phyloP scores from a whole-genome alignment of 1,284 basidiomycete species.

The Ganoderma sp. region DNA sequence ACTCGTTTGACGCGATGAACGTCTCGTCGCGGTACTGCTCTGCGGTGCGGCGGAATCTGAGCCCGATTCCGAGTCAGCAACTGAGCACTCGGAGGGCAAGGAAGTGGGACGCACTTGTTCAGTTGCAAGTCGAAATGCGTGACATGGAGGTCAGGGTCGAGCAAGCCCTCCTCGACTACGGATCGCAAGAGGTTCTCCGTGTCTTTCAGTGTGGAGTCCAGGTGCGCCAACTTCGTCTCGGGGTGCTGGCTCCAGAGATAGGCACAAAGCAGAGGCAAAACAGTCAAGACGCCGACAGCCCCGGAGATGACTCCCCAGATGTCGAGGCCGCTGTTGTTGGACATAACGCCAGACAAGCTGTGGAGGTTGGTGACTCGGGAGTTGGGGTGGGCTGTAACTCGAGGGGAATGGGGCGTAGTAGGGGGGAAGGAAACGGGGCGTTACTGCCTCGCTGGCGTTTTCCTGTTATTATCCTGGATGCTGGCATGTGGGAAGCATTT shows the following conservation, averaged over 20 bases:
- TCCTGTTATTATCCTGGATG: too few species aligned
- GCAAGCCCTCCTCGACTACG: neutral
- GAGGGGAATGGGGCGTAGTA: too few species aligned
- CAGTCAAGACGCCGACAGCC: neutral
- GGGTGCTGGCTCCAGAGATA: neutral
- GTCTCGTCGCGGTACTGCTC: neutral
- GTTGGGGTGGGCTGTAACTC: neutral
- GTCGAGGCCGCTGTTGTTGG: neutral
- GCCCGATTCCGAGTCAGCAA: neutral
- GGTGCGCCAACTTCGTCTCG: neutral
- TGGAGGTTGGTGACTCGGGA: neutral
- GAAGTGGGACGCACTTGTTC: neutral
- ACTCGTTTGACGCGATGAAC: neutral
- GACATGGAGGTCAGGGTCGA: slow-evolving; percentile 31
- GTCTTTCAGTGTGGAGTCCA: neutral
- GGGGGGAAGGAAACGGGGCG: too few species aligned
- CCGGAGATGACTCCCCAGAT: neutral
- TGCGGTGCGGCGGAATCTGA: neutral
- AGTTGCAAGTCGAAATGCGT: slow-evolving; percentile 19
- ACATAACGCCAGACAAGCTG: neutral
- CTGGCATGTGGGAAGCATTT: too few species aligned
- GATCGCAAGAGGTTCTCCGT: neutral
- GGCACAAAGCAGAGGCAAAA: neutral
- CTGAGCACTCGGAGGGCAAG: neutral
- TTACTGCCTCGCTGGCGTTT: too few species aligned